phyloP scores from a whole-genome alignment of 306 rosid species.

The Medicago truncatula region MtrunA17r5.0-ANR NC_053045.1:44109001-44109500 shows the following conservation, averaged over 20 bases:
- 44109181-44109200: constrained; percentile 12
- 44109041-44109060: constrained; percentile 32
- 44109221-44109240: background rate
- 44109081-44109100: constrained; percentile 44
- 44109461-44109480: constrained; percentile 80
- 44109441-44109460: constrained; percentile 74
- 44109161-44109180: background rate
- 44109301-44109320: constrained; percentile 25
- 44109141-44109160: constrained; percentile 10
- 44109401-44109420: constrained; percentile 52
- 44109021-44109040: background rate
- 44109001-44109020: constrained; percentile 23
- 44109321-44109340: constrained; percentile 59
- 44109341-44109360: constrained; percentile 45
- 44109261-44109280: constrained; percentile 44
- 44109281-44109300: constrained; percentile 55
- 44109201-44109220: constrained; percentile 44
- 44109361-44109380: constrained; percentile 33
- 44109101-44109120: constrained; percentile 49
- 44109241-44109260: background rate
- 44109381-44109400: constrained; percentile 57
- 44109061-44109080: constrained; percentile 14
- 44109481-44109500: constrained; percentile 79
- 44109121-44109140: constrained; percentile 52
- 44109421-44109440: constrained; percentile 66